These are phyloP conservation scores for Sphaerulina musiva DNA, from an alignment of 2,329 filamentous ascomycete genomes.

Conservation along the genomic window DNA sequence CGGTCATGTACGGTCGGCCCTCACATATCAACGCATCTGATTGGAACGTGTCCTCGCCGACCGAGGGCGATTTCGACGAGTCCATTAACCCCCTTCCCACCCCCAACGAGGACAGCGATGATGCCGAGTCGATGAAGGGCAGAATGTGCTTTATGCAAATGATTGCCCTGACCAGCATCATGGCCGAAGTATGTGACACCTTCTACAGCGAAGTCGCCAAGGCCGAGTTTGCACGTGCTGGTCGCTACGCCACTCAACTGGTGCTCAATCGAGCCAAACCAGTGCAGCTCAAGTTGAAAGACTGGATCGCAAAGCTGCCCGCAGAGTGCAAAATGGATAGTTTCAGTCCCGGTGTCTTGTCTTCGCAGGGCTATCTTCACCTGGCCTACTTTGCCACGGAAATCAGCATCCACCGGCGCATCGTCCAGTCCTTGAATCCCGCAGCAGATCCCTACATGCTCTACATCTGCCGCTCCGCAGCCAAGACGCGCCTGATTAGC, in stretches of 20 bases:
- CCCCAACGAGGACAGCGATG: slow-evolving; percentile 50
- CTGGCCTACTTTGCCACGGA: slow-evolving; percentile 90
- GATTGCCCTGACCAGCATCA: slow-evolving; percentile 66
- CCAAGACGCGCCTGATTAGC: slow-evolving; percentile 87
- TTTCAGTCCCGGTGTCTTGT: slow-evolving; percentile 37
- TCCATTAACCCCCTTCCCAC: slow-evolving; percentile 43
- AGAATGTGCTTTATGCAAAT: slow-evolving; percentile 67
- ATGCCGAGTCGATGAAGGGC: slow-evolving; percentile 58
- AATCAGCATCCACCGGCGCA: slow-evolving; percentile 85
- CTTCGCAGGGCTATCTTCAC: slow-evolving; percentile 61
- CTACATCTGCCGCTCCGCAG: slow-evolving; percentile 87
- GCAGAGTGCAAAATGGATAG: slow-evolving; percentile 58
- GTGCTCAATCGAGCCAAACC: slow-evolving; percentile 72
- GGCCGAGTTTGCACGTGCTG: slow-evolving; percentile 59
- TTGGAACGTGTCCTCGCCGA: slow-evolving; percentile 69
- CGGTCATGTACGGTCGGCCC: slow-evolving; percentile 75
- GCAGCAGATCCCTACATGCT: slow-evolving; percentile 68
- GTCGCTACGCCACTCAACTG: slow-evolving; percentile 62
- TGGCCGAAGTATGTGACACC: slow-evolving; percentile 73
- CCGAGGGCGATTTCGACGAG: slow-evolving; percentile 64
- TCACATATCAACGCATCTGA: slow-evolving; percentile 65
- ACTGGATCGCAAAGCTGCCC: slow-evolving; percentile 72
- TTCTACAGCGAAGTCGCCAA: slow-evolving; percentile 77
- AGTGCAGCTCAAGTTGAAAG: slow-evolving; percentile 73
- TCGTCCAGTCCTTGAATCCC: slow-evolving; percentile 68